Conservation (phyloP, 495 filamentous ascomycete genomes). For the Elaphomyces granulatus region DNA sequence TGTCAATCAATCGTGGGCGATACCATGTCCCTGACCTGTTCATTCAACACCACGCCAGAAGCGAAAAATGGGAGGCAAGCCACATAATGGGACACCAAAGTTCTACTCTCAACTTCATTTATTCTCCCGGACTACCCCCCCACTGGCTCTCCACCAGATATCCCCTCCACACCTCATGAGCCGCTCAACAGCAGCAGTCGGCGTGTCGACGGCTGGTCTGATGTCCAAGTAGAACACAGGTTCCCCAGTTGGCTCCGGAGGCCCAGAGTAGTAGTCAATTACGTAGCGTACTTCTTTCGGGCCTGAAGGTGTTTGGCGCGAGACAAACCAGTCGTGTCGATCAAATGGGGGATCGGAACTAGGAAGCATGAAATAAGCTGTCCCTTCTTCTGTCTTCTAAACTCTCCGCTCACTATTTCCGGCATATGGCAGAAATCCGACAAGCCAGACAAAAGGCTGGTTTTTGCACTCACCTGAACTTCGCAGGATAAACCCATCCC, state of each 20-base stretch:
- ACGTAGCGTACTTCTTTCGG: constrained; percentile 77
- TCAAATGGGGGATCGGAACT: constrained; percentile 85
- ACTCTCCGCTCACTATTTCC: too few relatives aligned
- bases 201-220: constrained; percentile 78
- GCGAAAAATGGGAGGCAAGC: background rate
- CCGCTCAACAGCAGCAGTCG: constrained; percentile 67
- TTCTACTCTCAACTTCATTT: too few relatives aligned
- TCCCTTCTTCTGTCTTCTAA: too few relatives aligned
- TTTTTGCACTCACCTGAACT: constrained; percentile 46
- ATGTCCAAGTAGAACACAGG: constrained; percentile 97
- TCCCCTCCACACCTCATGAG: constrained; percentile 82
- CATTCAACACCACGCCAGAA: background rate
- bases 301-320: constrained; percentile 46
- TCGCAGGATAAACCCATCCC: constrained; percentile 62
- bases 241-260: constrained; percentile 75
- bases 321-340: constrained; percentile 92
- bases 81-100: background rate
- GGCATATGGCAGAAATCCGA: too few relatives aligned
- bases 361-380: too few relatives aligned
- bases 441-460: background rate
- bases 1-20: background rate
- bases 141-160: constrained; percentile 83
- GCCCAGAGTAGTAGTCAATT: constrained; percentile 92
- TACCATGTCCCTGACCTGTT: background rate
- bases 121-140: constrained; percentile 41